Evolutionary conservation across 2,329 filamentous ascomycete genomes (phyloP).

Genomic region (Lachnellula arida): DNA sequence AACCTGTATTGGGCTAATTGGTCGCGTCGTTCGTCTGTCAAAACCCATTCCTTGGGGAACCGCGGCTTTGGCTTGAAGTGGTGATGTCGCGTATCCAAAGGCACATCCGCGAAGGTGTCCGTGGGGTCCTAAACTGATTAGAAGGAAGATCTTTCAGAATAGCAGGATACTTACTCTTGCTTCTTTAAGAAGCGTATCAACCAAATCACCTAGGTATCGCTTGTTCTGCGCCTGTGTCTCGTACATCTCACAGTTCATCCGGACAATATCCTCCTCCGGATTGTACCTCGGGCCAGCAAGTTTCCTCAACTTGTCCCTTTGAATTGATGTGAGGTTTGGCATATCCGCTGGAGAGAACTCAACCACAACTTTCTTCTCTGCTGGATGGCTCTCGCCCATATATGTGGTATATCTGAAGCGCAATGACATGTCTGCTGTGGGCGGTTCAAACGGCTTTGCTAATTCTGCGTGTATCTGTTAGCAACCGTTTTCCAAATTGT

Average conservation of each 20-base stretch:
- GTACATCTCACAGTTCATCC: constrained; percentile 88
- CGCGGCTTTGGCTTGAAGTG: constrained; percentile 59
- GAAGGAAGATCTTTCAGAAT: background rate
- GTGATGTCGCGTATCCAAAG: constrained; percentile 84
- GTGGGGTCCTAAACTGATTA: constrained; percentile 51
- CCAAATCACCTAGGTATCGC: constrained; percentile 78
- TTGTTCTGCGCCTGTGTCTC: constrained; percentile 94
- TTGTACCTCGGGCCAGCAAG: constrained; percentile 83
- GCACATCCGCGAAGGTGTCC: constrained; percentile 84
- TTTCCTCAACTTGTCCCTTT: constrained; percentile 81
- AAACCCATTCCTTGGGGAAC: constrained; percentile 79
- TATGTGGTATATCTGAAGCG: constrained; percentile 97
- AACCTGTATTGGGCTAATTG: constrained; percentile 60
- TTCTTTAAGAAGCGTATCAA: constrained; percentile 67
- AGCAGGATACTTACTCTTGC: constrained; percentile 53
- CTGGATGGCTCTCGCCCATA: constrained; percentile 89
- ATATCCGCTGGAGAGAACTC: constrained; percentile 78
- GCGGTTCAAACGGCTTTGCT: constrained; percentile 73
- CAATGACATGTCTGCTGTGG: constrained; percentile 63
- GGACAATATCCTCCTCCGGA: constrained; percentile 72
- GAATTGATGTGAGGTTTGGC: constrained; percentile 56
- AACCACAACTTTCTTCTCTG: constrained; percentile 88
- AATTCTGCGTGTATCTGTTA: constrained; percentile 53
- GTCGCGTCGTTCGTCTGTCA: constrained; percentile 64
- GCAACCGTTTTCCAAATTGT: background rate